A percentile compares a stretch with the other conserved stretches of the same genome.
These are phyloP conservation scores for Cryphonectria radicalis DNA, from an alignment of 2,329 filamentous ascomycete species.

Conservation along the genomic window DNA sequence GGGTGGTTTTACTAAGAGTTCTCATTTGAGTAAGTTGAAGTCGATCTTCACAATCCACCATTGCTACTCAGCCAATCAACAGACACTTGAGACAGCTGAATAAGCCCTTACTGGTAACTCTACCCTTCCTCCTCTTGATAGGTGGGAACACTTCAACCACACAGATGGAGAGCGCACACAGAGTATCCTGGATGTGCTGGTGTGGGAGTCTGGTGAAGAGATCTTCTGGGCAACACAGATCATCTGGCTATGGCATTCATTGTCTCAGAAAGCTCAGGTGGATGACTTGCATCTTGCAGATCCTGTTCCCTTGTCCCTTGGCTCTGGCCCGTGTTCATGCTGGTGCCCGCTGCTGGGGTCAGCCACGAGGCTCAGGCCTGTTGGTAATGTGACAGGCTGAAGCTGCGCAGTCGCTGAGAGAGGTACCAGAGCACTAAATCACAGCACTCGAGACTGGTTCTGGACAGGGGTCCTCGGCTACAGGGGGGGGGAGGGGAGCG, in stretches of 20 bases:
- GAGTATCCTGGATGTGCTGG: background rate
- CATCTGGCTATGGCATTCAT: background rate
- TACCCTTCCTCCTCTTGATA: background rate
- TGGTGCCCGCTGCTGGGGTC: background rate
- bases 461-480: conserved; percentile 19
- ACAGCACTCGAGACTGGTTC: conserved; percentile 8
- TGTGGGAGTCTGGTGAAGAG: conserved; percentile 6
- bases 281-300: conserved; percentile 14
- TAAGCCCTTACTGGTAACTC: background rate
- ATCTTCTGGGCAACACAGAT: conserved; percentile 3
- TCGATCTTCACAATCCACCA: background rate
- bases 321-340: background rate
- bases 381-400: background rate
- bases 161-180: background rate
- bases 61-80: conserved; percentile 2
- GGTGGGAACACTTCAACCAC: background rate
- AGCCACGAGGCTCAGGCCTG: background rate
- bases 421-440: background rate
- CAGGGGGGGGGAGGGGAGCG: background rate
- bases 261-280: conserved; percentile 1
- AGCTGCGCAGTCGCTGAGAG: conserved; percentile 7
- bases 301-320: background rate
- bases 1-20: background rate
- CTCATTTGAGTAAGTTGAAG: background rate
- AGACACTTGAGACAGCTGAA: background rate